phyloP scores from a whole-genome alignment of 164 flowering plant genomes.

The Akebia trifoliata region DNA sequence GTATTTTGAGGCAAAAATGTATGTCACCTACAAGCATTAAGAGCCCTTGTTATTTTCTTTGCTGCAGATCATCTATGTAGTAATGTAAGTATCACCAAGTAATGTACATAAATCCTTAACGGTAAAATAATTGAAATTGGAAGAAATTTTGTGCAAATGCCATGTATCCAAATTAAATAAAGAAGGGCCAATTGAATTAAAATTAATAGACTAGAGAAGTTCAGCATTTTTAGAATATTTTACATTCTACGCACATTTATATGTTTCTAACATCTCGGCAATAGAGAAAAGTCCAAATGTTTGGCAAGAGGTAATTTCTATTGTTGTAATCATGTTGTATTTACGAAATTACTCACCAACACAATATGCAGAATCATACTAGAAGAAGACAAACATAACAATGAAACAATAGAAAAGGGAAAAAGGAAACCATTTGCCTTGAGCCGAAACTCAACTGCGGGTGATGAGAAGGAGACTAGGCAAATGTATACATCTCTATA shows the following conservation, averaged over 20 bases:
- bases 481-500: background rate
- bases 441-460: slow-evolving; percentile 7
- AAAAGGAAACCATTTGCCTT: background rate
- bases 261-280: background rate
- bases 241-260: background rate
- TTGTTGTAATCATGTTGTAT: background rate
- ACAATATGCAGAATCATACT: background rate
- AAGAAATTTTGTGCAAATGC: no score
- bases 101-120: no score
- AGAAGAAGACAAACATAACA: background rate
- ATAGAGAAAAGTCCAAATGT: background rate
- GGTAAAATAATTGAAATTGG: no score
- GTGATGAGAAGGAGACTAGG: background rate
- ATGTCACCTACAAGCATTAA: no score
- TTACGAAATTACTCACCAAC: slow-evolving; percentile 3
- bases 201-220: no score
- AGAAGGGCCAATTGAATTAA: no score
- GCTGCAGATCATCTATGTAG: no score
- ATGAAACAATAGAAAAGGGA: background rate
- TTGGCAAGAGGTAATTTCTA: background rate
- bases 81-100: no score
- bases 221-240: no score
- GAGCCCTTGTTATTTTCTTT: no score
- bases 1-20: no score
- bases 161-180: no score